phyloP scores from a whole-genome alignment of 768 basidiomycete species.

The Phlebiopsis flavidoalba region DNA sequence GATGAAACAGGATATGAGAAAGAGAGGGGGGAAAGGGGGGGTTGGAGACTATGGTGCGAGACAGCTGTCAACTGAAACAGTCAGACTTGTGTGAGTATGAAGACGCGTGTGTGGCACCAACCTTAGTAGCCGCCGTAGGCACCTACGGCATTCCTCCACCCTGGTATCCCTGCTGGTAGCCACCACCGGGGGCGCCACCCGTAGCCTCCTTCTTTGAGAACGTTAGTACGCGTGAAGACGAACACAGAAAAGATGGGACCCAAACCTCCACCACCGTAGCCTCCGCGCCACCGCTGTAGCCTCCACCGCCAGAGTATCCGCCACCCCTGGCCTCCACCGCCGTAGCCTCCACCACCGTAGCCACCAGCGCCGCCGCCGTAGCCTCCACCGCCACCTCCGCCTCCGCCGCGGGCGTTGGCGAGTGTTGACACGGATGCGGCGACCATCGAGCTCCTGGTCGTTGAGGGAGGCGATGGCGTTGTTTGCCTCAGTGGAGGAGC shows the following conservation, averaged over 20 bases:
- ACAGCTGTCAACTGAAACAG: background rate
- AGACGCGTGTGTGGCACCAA: background rate
- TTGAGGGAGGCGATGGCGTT: constrained; percentile 73
- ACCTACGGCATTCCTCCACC: constrained; percentile 11
- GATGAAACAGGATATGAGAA: background rate
- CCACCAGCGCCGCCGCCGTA: background rate
- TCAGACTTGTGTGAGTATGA: background rate
- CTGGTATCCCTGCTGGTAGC: constrained; percentile 17
- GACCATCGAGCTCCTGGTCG: constrained; percentile 91
- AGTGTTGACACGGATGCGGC: constrained; percentile 86
- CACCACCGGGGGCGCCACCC: constrained; percentile 3
- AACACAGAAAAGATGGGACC: background rate
- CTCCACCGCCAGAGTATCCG: background rate
- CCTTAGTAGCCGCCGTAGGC: constrained; percentile 29
- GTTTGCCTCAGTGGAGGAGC: constrained; percentile 58
- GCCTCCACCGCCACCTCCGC: constrained; percentile 40
- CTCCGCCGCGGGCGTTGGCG: constrained; percentile 62
- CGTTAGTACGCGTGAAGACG: background rate
- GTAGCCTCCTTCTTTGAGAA: constrained; percentile 5
- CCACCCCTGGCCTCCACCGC: constrained; percentile 22
- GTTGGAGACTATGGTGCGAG: background rate
- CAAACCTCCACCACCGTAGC: constrained; percentile 19
- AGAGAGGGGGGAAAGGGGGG: constrained; percentile 7
- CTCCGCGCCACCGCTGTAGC: constrained; percentile 11
- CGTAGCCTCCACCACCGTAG: constrained; percentile 18